Evolutionary conservation across 2,329 filamentous ascomycete genomes (phyloP).

Genomic region (Talaromyces piceae): DNA sequence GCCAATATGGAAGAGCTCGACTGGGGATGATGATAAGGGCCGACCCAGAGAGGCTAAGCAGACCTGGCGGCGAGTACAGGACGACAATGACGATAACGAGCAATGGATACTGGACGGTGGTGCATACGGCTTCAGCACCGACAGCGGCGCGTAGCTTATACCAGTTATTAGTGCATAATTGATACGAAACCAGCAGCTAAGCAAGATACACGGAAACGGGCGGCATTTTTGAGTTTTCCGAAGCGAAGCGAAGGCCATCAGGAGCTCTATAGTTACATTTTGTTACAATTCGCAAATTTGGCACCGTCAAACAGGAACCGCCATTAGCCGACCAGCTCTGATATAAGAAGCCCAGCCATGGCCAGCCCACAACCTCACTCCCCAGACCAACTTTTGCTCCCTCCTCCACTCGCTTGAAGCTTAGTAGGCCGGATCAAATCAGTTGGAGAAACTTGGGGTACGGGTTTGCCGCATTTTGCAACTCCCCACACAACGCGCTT

Average conservation of each 20-base stretch:
- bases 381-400: no score
- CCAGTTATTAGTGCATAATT: background rate
- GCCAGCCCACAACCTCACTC: background rate
- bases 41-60: slow-evolving; percentile 29
- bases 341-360: background rate
- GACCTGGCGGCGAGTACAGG: slow-evolving; percentile 41
- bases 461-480: background rate
- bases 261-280: no score
- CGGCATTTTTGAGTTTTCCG: background rate
- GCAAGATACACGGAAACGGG: background rate
- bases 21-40: slow-evolving; percentile 20
- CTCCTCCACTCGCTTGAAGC: no score
- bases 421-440: no score
- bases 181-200: background rate
- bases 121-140: slow-evolving; percentile 26
- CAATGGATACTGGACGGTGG: slow-evolving; percentile 42
- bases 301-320: background rate
- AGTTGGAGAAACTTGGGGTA: no score
- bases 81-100: slow-evolving; percentile 42
- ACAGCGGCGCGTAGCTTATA: background rate
- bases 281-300: no score
- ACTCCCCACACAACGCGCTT: slow-evolving; percentile 1
- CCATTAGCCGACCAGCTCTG: background rate
- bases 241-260: background rate
- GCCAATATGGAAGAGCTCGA: slow-evolving; percentile 36